A percentile compares a stretch with the other conserved stretches of the same genome.
Evolutionary conservation across 306 rosid genomes (phyloP).

Genomic region (Castanea sativa): DNA sequence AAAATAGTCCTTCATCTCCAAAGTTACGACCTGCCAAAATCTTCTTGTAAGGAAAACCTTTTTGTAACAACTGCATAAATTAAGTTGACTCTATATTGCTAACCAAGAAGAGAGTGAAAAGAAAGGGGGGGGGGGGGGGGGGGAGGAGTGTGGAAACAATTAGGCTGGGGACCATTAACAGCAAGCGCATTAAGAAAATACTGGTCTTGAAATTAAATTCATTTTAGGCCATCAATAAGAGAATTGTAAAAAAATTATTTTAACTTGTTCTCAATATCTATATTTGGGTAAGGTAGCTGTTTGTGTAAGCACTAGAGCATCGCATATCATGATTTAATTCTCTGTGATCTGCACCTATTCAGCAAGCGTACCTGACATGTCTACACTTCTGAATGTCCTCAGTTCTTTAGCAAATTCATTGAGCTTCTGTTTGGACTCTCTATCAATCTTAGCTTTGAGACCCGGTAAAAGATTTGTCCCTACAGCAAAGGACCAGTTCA

Average conservation of each 20-base stretch:
- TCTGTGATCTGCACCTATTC: slow-evolving; percentile 5
- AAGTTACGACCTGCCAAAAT: slow-evolving; percentile 81
- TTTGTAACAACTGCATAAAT: slow-evolving; percentile 9
- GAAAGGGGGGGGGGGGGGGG: not conserved
- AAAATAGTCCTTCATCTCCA: slow-evolving; percentile 91
- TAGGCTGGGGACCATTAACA: not conserved
- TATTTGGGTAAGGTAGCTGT: not conserved
- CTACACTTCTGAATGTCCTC: slow-evolving; percentile 72
- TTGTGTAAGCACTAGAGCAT: slow-evolving; percentile 4
- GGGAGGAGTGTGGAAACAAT: not conserved
- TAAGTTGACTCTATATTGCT: not conserved
- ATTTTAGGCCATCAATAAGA: not conserved
- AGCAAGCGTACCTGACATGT: slow-evolving; percentile 82
- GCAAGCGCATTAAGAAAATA: not conserved
- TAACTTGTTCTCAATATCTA: not conserved
- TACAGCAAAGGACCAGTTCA: slow-evolving; percentile 72
- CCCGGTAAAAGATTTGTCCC: slow-evolving; percentile 79
- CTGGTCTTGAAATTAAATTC: not conserved
- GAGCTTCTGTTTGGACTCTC: slow-evolving; percentile 82
- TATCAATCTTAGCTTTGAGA: slow-evolving; percentile 72
- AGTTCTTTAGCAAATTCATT: slow-evolving; percentile 88
- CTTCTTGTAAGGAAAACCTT: slow-evolving; percentile 3
- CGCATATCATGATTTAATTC: slow-evolving; percentile 15
- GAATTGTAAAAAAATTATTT: not conserved
- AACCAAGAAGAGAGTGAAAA: not conserved